A percentile compares a stretch with the other conserved stretches of the same genome.
Evolutionary conservation across 2,329 filamentous ascomycete species (phyloP).

Genomic region (Septoria petroselini): DNA sequence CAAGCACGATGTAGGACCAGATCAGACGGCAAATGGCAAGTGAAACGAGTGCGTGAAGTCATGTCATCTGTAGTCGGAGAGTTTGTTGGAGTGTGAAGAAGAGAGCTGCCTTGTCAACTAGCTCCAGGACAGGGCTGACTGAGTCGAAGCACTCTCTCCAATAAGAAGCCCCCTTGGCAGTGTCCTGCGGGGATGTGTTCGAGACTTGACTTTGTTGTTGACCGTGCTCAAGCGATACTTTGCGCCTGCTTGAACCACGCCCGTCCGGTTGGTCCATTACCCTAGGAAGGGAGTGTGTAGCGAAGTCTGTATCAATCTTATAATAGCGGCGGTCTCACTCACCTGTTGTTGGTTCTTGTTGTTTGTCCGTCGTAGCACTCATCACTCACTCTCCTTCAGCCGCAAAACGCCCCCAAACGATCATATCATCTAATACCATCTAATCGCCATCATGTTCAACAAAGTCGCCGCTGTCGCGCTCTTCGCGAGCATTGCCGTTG

Average conservation of each 20-base stretch:
- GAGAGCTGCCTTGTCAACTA: neutral
- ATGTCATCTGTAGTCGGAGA: too few relatives aligned
- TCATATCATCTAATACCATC: neutral
- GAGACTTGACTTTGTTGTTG: constrained; percentile 1
- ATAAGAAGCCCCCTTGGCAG: neutral
- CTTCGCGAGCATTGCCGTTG: constrained; percentile 23
- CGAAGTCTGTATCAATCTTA: too few relatives aligned
- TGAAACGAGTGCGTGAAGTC: neutral
- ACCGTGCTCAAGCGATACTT: neutral
- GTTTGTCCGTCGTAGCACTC: neutral
- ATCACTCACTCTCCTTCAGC: neutral
- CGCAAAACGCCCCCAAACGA: neutral
- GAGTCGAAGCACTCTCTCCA: neutral
- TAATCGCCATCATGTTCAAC: constrained; percentile 23
- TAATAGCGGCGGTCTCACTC: too few relatives aligned
- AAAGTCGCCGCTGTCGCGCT: constrained; percentile 22
- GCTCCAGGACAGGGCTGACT: neutral
- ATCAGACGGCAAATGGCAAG: neutral
- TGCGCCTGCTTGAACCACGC: too few relatives aligned
- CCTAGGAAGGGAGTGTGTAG: too few relatives aligned
- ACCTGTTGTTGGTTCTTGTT: too few relatives aligned
- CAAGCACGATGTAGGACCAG: too few relatives aligned
- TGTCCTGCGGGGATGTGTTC: neutral
- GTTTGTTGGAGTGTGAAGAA: too few relatives aligned
- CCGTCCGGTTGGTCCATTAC: too few relatives aligned